These are phyloP conservation scores for Sphagnum tenellum DNA, from an alignment of 225 moss, liverwort and hornwort species.

Conservation along the genomic window DNA sequence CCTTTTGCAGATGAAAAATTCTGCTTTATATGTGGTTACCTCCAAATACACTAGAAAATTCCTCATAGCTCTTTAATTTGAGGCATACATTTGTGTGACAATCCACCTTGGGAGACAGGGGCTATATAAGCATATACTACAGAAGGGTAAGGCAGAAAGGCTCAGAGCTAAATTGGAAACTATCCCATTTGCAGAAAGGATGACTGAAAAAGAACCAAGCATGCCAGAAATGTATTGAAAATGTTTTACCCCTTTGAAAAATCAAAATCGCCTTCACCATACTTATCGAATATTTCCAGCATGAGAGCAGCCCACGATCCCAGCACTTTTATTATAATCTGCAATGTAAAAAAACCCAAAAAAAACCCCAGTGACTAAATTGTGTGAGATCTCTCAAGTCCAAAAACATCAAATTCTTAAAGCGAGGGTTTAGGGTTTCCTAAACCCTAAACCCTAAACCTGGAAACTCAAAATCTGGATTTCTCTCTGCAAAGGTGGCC, in stretches of 20 bases:
- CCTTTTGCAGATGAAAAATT: too few species aligned
- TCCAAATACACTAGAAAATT: not conserved
- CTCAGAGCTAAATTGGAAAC: too few species aligned
- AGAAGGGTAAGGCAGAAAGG: not conserved
- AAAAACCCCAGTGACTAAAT: not conserved
- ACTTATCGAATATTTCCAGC: constrained; percentile 44
- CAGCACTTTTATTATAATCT: constrained; percentile 88
- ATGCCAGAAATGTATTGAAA: too few species aligned
- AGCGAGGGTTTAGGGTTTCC: too few species aligned
- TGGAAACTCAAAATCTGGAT: too few species aligned
- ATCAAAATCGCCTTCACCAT: constrained; percentile 73
- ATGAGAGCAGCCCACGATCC: constrained; percentile 74
- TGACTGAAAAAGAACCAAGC: too few species aligned
- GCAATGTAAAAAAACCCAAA: not conserved
- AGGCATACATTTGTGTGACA: not conserved
- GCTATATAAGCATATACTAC: not conserved
- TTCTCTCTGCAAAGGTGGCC: too few species aligned
- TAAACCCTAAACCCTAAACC: too few species aligned
- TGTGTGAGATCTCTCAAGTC: not conserved
- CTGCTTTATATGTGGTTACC: too few species aligned
- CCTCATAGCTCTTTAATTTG: not conserved
- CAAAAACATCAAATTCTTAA: not conserved
- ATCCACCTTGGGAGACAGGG: not conserved
- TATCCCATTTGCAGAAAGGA: too few species aligned
- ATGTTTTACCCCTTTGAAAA: constrained; percentile 54